A percentile compares a stretch with the other conserved stretches of the same genome.
Conservation (phyloP, 208 protist species). For the Acanthamoeba healyi region DNA sequence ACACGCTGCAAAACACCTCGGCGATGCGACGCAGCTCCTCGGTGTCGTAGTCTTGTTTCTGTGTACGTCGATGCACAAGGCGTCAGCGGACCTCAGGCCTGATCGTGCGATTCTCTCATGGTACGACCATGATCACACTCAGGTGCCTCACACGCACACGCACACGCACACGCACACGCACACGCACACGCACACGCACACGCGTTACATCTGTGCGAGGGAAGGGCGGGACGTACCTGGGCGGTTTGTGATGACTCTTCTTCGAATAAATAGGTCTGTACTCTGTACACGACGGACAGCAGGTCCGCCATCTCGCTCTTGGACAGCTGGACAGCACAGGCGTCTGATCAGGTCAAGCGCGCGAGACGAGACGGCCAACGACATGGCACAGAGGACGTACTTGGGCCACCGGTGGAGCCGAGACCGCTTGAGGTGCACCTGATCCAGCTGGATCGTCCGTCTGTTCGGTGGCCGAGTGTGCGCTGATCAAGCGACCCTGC, state of each 20-base stretch:
- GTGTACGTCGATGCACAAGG: too few relatives aligned
- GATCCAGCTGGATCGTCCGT: neutral
- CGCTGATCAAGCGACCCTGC: neutral
- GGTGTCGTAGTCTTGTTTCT: slow-evolving; percentile 16
- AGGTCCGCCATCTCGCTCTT: slow-evolving; percentile 39
- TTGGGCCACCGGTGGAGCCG: neutral
- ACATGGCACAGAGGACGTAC: neutral
- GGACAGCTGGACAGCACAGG: neutral
- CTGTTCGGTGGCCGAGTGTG: neutral
- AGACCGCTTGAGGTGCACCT: neutral
- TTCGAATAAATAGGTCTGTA: slow-evolving; percentile 33
- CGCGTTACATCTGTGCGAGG: neutral
- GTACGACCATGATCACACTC: too few relatives aligned
- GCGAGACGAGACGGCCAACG: neutral
- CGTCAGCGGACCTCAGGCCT: too few relatives aligned
- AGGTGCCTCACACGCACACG: too few relatives aligned
- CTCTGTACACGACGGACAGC: slow-evolving; percentile 26
- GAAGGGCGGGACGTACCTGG: neutral
- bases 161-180: too few relatives aligned
- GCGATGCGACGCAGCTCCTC: slow-evolving; percentile 41
- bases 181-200: too few relatives aligned
- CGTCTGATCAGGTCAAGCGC: neutral
- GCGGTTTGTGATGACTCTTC: neutral
- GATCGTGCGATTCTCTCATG: too few relatives aligned
- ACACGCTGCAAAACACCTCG: slow-evolving; percentile 32